Conservation (phyloP, 2,329 filamentous ascomycete genomes). For the Ambrosiella xylebori region DNA sequence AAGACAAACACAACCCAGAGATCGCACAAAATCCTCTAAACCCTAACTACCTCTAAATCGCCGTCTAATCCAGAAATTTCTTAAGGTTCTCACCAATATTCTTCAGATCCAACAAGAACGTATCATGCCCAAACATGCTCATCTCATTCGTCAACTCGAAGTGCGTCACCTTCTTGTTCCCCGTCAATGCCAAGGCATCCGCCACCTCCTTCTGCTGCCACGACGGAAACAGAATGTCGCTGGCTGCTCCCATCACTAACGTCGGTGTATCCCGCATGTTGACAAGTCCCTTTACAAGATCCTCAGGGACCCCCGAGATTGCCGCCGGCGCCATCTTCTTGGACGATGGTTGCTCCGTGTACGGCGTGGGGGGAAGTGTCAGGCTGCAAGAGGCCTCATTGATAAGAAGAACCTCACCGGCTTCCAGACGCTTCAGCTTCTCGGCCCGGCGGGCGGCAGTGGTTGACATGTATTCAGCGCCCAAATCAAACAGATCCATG, state of each 20-base stretch:
- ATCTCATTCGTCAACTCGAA: slow-evolving; percentile 86
- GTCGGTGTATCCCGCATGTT: slow-evolving; percentile 60
- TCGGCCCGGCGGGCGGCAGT: slow-evolving; percentile 44
- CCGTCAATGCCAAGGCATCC: slow-evolving; percentile 56
- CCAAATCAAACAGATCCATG: slow-evolving; percentile 95
- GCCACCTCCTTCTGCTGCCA: slow-evolving; percentile 97
- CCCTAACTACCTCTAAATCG: background rate
- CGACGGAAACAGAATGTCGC: slow-evolving; percentile 89
- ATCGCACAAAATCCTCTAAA: background rate
- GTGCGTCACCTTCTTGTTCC: slow-evolving; percentile 70
- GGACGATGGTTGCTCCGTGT: slow-evolving; percentile 57
- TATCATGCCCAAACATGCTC: slow-evolving; percentile 91
- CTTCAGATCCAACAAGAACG: slow-evolving; percentile 80
- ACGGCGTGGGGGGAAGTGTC: slow-evolving; percentile 66
- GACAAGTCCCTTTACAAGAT: slow-evolving; percentile 61
- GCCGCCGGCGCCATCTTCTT: slow-evolving; percentile 22
- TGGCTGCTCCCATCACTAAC: slow-evolving; percentile 83
- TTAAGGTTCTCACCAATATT: slow-evolving; percentile 75
- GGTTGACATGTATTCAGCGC: slow-evolving; percentile 48
- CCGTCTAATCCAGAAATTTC: slow-evolving; percentile 49
- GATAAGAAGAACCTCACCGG: slow-evolving; percentile 33
- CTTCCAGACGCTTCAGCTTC: slow-evolving; percentile 40
- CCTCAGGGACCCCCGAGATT: slow-evolving; percentile 44
- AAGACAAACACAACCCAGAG: background rate
- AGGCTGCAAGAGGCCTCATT: slow-evolving; percentile 44